Base-by-base conservation (phyloP, 208 protist genomes). In the Trypanosoma platydactyli region DNA sequence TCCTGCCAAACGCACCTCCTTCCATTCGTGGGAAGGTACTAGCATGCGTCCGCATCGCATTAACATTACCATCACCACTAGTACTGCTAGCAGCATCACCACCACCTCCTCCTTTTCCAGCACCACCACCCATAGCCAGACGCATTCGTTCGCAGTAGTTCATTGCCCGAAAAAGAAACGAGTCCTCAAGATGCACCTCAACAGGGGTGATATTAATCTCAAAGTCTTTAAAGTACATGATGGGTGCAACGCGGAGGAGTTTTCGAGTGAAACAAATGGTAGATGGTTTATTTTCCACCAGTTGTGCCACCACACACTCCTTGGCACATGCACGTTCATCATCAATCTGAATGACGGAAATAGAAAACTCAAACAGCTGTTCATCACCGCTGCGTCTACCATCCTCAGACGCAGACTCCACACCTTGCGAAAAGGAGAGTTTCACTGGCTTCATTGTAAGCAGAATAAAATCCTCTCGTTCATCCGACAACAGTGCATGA, bases 101-200 rank as follows among this genome's bases (percentile, higher is more conserved):
- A 1, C 25, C 42, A 40, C 2, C 0, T 15, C 27, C 24, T 16
- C 24, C 29, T 24, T 29, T 25, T 16, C 6, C 35, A 12, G 4
- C 18, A 29, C 16, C 48, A 38, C 46, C 11, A 20, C 64, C 50
- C 6, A 65, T 13, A 12, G 54, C 68, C 3, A 27, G 9, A 56
- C 61, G 52, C 64, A 93, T 42, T 15, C 45, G n/a, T 11, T 83
- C 71, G 11, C 51, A 38, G 51, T 81, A 88, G 27, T 61, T 44
- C 62, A 90, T 73, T 30, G 75, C 63, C 6, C 74, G 78, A 54
- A 74, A 83, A 38, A 93, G 52, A 71, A 89, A 89, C 52, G 77
- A 74, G 62, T 93, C 87, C 67, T 90, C 87, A 13, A 93, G 24
- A 71, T 93, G 87, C 25, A 91, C 41, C 48, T 90, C 83, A 24